These are phyloP conservation scores for Globisporangium echinulatum DNA, from an alignment of 352 stramenopile species.

Conservation along the genomic window DNA sequence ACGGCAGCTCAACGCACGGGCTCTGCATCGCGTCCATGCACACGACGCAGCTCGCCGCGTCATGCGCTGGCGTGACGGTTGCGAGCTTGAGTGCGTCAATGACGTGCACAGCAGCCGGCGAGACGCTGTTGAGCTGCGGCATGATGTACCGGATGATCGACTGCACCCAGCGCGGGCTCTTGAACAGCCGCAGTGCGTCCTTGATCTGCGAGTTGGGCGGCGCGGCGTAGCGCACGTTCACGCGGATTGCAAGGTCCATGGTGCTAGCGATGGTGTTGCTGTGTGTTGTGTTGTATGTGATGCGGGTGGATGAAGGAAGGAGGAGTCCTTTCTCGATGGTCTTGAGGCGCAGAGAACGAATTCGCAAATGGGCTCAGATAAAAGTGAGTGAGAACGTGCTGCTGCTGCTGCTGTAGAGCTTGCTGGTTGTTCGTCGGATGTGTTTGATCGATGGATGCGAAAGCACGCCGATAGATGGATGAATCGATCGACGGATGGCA, in stretches of 20 bases:
- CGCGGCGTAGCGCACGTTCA: constrained; percentile 84
- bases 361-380: constrained; percentile 6
- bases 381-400: neutral
- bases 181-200: constrained; percentile 81
- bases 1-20: constrained; percentile 60
- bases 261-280: constrained; percentile 2
- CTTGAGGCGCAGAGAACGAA: neutral
- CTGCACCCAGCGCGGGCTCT: constrained; percentile 85
- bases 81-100: constrained; percentile 56
- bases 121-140: constrained; percentile 81
- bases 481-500: constrained; percentile 1
- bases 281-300: neutral
- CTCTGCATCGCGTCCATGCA: constrained; percentile 72
- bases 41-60: constrained; percentile 51
- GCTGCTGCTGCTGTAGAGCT: neutral
- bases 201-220: constrained; percentile 85
- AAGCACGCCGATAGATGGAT: constrained; percentile 1
- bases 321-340: neutral
- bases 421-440: neutral
- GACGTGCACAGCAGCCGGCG: constrained; percentile 50
- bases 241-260: constrained; percentile 85
- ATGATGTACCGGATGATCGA: constrained; percentile 90
- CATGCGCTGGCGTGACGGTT: constrained; percentile 16
- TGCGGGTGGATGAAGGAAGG: neutral
- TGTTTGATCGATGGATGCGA: neutral